Percentiles rank a stretch among this genome's conserved stretches.
Evolutionary conservation across 2,329 filamentous ascomycete species (phyloP).

Genomic region (Lasiodiplodia citricola): DNA sequence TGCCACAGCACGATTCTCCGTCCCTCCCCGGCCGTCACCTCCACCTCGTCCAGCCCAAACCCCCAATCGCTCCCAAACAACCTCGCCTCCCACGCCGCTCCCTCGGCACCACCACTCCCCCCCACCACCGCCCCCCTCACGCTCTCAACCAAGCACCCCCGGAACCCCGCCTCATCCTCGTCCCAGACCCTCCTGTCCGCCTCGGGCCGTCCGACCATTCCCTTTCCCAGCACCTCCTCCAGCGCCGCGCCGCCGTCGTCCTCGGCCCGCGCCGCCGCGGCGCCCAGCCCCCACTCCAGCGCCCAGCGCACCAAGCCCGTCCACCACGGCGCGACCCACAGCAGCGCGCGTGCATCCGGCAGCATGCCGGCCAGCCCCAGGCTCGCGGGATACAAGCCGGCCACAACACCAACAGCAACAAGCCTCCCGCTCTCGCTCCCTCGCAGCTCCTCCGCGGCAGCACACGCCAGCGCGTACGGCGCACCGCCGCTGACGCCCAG

Average conservation of each 20-base stretch:
- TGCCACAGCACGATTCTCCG: constrained; percentile 41
- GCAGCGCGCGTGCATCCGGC: constrained; percentile 31
- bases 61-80: constrained; percentile 39
- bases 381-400: constrained; percentile 36
- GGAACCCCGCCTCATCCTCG: constrained; percentile 30
- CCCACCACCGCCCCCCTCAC: constrained; percentile 37
- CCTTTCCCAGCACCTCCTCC: constrained; percentile 35
- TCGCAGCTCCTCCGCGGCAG: constrained; percentile 31
- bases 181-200: constrained; percentile 34
- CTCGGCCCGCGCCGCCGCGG: background rate
- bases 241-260: constrained; percentile 25
- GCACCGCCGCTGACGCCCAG: constrained; percentile 30
- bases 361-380: constrained; percentile 38
- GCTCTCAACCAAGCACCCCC: constrained; percentile 35
- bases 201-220: constrained; percentile 32
- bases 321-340: constrained; percentile 38
- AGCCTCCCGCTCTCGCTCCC: too few species aligned
- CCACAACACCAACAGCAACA: constrained; percentile 35
- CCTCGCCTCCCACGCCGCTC: constrained; percentile 38
- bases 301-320: constrained; percentile 24
- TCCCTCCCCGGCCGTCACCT: constrained; percentile 32
- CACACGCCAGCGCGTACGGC: constrained; percentile 30
- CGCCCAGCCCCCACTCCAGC: constrained; percentile 36
- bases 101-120: constrained; percentile 36
- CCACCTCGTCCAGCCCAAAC: constrained; percentile 37